Conservation (phyloP, 306 rosid species). For the Castanea crenata region DNA sequence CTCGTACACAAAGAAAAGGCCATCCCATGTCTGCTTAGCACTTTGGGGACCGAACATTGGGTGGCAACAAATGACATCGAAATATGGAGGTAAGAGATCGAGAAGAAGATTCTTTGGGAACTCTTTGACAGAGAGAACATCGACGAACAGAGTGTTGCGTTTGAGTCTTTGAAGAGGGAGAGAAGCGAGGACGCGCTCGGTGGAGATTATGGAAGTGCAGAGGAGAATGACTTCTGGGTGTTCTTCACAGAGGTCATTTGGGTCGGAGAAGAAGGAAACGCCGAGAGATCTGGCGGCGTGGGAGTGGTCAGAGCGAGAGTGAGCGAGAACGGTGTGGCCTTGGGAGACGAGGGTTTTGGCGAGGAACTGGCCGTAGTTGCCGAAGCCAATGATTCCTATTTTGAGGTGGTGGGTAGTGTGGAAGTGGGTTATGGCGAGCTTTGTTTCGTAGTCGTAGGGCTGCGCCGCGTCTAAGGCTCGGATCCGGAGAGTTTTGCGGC, state of each 20-base stretch:
- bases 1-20: conserved; percentile 51
- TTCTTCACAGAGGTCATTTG: conserved; percentile 78
- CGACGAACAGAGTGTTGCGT: conserved; percentile 70
- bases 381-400: conserved; percentile 68
- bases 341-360: conserved; percentile 56
- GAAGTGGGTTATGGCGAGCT: conserved; percentile 52
- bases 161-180: conserved; percentile 65
- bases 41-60: conserved; percentile 93
- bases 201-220: conserved; percentile 67
- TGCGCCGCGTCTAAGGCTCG: conserved; percentile 77
- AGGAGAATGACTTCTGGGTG: conserved; percentile 76
- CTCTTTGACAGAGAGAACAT: conserved; percentile 82
- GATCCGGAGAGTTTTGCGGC: conserved; percentile 28
- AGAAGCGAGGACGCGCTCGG: conserved; percentile 48
- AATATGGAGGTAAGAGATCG: conserved; percentile 42
- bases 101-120: conserved; percentile 55
- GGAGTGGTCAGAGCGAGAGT: conserved; percentile 67
- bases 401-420: conserved; percentile 49
- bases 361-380: conserved; percentile 81
- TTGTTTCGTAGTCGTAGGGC: conserved; percentile 59
- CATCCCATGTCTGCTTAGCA: conserved; percentile 49
- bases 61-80: conserved; percentile 67
- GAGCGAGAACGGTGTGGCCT: conserved; percentile 73
- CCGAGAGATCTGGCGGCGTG: conserved; percentile 42
- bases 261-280: conserved; percentile 49